Conservation (phyloP, 306 rosid species). For the Canavalia ensiformis region DNA sequence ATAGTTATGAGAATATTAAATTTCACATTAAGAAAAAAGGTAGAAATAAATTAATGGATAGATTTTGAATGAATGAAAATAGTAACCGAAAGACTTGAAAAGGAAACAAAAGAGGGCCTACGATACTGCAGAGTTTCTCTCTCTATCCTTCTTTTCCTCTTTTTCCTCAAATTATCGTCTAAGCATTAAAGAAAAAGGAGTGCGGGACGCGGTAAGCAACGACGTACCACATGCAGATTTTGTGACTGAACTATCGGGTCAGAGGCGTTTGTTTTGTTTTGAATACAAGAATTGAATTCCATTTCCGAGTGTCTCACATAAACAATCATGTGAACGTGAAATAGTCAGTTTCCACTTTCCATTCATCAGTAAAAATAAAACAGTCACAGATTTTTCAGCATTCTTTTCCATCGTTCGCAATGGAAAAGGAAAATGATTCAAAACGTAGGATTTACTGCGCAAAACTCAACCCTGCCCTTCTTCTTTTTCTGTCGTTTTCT, state of each 20-base stretch:
- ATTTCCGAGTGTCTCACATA: conserved; percentile 39
- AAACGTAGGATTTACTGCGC: conserved; percentile 28
- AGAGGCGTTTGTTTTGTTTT: conserved; percentile 58
- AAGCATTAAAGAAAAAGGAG: conserved; percentile 47
- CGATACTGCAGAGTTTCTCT: conserved; percentile 40
- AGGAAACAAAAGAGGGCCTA: conserved; percentile 26
- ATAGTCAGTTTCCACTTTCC: conserved; percentile 37
- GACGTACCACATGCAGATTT: conserved; percentile 76
- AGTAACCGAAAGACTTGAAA: conserved; percentile 50
- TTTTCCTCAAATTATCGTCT: conserved; percentile 27
- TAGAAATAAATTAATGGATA: conserved; percentile 3
- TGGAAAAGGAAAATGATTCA: conserved; percentile 26
- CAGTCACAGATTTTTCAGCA: conserved; percentile 52
- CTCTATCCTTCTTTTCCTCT: conserved; percentile 20
- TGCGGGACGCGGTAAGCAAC: conserved; percentile 61
- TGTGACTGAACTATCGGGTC: conserved; percentile 80
- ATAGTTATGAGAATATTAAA: not conserved
- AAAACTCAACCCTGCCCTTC: not conserved
- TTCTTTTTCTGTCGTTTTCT: not conserved
- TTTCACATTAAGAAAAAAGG: not conserved
- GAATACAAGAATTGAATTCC: conserved; percentile 48
- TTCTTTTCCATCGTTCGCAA: conserved; percentile 49
- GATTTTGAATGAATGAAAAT: conserved; percentile 44
- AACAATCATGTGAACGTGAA: conserved; percentile 39
- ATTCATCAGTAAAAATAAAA: not conserved